These are phyloP conservation scores for Nakazawaea anatomiae DNA, from an alignment of 805 yeast genomes.

Conservation along the genomic window DNA sequence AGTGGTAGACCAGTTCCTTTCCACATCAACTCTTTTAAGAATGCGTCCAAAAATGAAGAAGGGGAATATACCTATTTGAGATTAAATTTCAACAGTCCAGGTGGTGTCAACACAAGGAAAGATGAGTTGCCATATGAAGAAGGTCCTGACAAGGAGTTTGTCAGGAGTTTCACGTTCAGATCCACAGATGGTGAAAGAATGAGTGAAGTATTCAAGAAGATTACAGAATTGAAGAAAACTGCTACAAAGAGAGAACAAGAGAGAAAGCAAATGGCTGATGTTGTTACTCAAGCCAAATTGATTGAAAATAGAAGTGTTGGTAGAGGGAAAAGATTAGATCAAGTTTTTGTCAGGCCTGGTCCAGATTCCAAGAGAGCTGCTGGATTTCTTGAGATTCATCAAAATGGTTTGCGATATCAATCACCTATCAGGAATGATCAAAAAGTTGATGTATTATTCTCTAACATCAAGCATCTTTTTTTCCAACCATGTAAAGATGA, in stretches of 20 bases:
- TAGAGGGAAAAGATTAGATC: constrained; percentile 81
- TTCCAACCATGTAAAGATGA: constrained; percentile 97
- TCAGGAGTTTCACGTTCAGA: constrained; percentile 81
- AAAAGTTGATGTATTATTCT: constrained; percentile 78
- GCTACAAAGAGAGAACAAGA: constrained; percentile 88
- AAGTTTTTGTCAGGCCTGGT: constrained; percentile 87
- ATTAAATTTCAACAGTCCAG: constrained; percentile 88
- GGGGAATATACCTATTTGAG: constrained; percentile 91
- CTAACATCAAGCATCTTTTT: constrained; percentile 87
- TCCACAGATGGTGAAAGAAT: constrained; percentile 88
- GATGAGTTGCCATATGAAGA: constrained; percentile 90
- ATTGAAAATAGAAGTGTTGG: constrained; percentile 70
- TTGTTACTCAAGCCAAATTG: constrained; percentile 84
- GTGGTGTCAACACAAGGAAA: constrained; percentile 60
- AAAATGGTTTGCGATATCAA: constrained; percentile 92
- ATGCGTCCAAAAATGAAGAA: constrained; percentile 93
- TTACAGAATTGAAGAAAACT: constrained; percentile 87
- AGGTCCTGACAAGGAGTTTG: constrained; percentile 76
- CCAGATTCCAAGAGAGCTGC: constrained; percentile 97
- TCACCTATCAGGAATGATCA: constrained; percentile 82
- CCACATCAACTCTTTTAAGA: constrained; percentile 90
- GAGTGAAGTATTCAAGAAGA: constrained; percentile 83
- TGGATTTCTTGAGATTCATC: constrained; percentile 86
- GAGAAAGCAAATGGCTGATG: constrained; percentile 87
- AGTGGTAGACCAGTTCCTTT: constrained; percentile 97